Evolutionary conservation across 257 asterid genomes (phyloP), one percentile per base, ranked within the genome.

Genomic region (Schizonepeta tenuifolia): DNA sequence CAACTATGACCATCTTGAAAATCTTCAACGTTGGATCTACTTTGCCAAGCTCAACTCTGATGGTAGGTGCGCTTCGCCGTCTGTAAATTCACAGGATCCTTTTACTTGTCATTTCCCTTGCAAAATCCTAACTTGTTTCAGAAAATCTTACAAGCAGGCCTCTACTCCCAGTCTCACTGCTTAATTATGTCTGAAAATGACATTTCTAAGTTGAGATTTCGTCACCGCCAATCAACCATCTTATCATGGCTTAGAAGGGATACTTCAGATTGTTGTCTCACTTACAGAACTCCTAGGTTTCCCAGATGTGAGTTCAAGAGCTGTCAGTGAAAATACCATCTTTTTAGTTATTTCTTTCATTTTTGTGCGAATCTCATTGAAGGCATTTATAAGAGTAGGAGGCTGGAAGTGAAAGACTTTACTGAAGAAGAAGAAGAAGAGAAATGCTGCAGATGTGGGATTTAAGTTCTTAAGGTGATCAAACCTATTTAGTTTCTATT

Each of bases 391-490:
- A 76, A 76, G 72, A 80, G 73, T 53, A 26, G 65, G 77, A 26
- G 67, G 17, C 62, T 59, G 33, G 24, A 54, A 72, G 81, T 65
- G 75, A 67, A 62, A 71, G 81, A 67, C 69, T 80, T 90, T 67
- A 86, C 73, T 11, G 96, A 90, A 80, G 96, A 87, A 65, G 87
- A 90, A 67, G 96, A 90, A 74, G 90, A 90, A 90, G 81, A 82
- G 85, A 21, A 71, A 88, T 69, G 76, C 92, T 10, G 88, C 89
- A 17, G 89, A 88, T 63, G 77, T 83, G 87, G 83, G 88, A 44
- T 83, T 86, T 67, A 83, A 85, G 59, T 80, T 88, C 81, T 26
- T 85, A 22, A 88, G 77, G 94, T 85, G 69, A 20, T 35, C 72
- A 22, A 51, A 46, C 6, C 17, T 3, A 46, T 13, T 40, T 61